Percentiles rank a stretch among this genome's conserved stretches.
Conservation (phyloP, 202 grass and related monocot genomes). For the Zoysia matrella region DNA sequence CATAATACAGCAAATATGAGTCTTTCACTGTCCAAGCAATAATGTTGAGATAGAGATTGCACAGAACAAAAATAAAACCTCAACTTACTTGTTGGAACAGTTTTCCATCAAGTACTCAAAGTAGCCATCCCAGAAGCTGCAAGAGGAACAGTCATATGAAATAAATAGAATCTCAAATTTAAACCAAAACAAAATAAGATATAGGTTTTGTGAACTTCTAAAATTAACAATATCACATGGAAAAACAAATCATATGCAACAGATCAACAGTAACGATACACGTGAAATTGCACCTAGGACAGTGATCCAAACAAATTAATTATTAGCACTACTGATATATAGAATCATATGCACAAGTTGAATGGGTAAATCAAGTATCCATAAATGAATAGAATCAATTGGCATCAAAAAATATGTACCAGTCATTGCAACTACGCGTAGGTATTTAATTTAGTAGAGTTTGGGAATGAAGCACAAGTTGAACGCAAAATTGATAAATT, state of each 20-base stretch:
- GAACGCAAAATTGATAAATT: constrained; percentile 12
- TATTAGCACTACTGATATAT: neutral
- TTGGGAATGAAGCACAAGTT: constrained; percentile 31
- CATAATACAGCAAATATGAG: neutral
- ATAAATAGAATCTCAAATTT: constrained; percentile 35
- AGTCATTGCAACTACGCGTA: constrained; percentile 11
- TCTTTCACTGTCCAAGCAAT: constrained; percentile 20
- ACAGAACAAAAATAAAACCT: constrained; percentile 25
- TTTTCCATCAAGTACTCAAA: constrained; percentile 99
- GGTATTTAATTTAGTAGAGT: constrained; percentile 5
- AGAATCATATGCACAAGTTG: no score
- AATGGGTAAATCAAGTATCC: neutral
- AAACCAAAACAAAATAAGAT: constrained; percentile 46
- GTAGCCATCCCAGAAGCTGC: constrained; percentile 98
- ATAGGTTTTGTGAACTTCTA: neutral
- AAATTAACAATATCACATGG: constrained; percentile 3
- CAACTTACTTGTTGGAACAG: constrained; percentile 88
- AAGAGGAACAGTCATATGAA: constrained; percentile 35
- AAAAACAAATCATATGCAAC: constrained; percentile 26
- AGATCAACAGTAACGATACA: constrained; percentile 26
- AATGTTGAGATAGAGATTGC: constrained; percentile 20
- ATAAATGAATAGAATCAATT: constrained; percentile 16
- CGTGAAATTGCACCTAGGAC: constrained; percentile 18
- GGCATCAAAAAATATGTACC: constrained; percentile 14
- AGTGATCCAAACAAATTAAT: constrained; percentile 24